These are phyloP conservation scores for Suillus discolor DNA, from an alignment of 768 basidiomycete genomes.

Conservation along the genomic window DNA sequence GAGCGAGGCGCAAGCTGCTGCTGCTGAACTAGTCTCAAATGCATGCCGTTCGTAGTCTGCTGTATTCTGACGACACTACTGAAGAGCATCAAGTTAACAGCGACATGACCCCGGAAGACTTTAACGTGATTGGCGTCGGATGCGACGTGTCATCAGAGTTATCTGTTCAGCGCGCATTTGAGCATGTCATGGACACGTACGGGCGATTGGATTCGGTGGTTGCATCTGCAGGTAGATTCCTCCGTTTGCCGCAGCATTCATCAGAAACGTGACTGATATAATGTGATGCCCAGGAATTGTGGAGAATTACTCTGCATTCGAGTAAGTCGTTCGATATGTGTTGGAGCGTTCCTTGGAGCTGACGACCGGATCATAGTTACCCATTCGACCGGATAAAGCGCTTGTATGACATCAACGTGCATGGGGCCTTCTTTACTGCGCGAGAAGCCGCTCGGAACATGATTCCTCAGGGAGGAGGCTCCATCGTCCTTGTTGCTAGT, in stretches of 20 bases:
- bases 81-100: constrained; percentile 50
- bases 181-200: constrained; percentile 59
- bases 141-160: constrained; percentile 89
- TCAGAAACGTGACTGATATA: constrained; percentile 4
- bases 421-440: constrained; percentile 94
- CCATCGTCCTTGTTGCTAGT: constrained; percentile 84
- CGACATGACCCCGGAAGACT: constrained; percentile 53
- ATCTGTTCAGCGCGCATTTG: constrained; percentile 75
- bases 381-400: constrained; percentile 83
- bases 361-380: constrained; percentile 51
- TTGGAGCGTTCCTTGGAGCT: constrained; percentile 14
- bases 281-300: constrained; percentile 60
- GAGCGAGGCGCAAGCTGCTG: constrained; percentile 66
- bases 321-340: constrained; percentile 47
- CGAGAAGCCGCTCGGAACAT: constrained; percentile 92
- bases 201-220: constrained; percentile 83
- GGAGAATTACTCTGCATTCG: constrained; percentile 86
- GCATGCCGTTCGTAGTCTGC: constrained; percentile 48
- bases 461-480: constrained; percentile 79
- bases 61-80: constrained; percentile 30
- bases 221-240: constrained; percentile 73
- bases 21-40: constrained; percentile 60
- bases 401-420: constrained; percentile 91
- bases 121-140: constrained; percentile 73
- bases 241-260: not conserved